A percentile compares a stretch with the other conserved stretches of the same genome.
phyloP scores from a whole-genome alignment of 176 grass and related monocot genomes.

The Ensete ventricosum region DNA sequence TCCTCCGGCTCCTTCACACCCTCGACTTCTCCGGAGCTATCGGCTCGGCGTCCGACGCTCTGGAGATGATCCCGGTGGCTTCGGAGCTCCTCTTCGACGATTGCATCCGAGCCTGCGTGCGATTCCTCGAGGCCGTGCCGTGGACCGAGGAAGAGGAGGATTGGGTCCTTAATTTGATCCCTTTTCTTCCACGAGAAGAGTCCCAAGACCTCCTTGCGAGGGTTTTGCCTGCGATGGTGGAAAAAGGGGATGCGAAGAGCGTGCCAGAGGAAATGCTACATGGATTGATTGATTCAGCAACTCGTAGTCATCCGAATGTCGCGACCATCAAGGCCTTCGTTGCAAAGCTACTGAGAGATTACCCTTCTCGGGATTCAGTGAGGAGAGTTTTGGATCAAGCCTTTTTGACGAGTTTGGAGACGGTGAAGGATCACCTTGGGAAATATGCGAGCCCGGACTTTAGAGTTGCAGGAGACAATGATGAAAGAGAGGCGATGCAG shows the following conservation, averaged over 20 bases:
- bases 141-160: constrained; percentile 62
- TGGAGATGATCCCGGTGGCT: constrained; percentile 48
- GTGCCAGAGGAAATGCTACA: constrained; percentile 56
- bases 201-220: constrained; percentile 35
- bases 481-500: constrained; percentile 77
- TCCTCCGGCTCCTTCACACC: constrained; percentile 52
- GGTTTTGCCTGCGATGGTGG: constrained; percentile 14
- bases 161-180: constrained; percentile 34
- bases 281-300: constrained; percentile 56
- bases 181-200: constrained; percentile 44
- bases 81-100: constrained; percentile 60
- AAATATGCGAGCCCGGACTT: constrained; percentile 84
- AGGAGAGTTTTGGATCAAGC: constrained; percentile 53
- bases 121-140: constrained; percentile 53
- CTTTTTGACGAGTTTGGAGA: constrained; percentile 51
- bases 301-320: constrained; percentile 43
- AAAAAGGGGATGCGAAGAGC: neutral
- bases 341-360: constrained; percentile 70
- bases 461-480: constrained; percentile 48
- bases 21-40: constrained; percentile 42
- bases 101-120: constrained; percentile 44
- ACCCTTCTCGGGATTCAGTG: constrained; percentile 49
- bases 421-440: constrained; percentile 70
- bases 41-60: constrained; percentile 34
- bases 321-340: constrained; percentile 78